Conservation (phyloP, 257 asterid species). For the Linaria vulgaris region DNA sequence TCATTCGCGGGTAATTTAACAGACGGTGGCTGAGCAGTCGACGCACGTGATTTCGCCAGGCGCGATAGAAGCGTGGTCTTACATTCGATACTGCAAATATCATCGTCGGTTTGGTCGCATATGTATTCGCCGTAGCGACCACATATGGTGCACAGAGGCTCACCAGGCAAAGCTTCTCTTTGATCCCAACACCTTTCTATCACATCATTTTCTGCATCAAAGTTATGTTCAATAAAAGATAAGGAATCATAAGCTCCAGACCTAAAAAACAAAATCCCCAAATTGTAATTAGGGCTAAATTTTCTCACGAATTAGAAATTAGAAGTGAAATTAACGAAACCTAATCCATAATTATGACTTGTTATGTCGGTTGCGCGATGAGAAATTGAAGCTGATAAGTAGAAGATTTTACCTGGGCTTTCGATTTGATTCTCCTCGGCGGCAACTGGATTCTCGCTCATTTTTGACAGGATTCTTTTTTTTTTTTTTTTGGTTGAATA, state of each 20-base stretch:
- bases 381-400: not conserved
- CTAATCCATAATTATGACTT: not conserved
- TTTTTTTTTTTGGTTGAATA: too few relatives aligned
- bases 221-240: not conserved
- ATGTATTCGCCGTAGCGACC: constrained; percentile 94
- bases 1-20: constrained; percentile 60
- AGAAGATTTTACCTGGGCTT: constrained; percentile 1
- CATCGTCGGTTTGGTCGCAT: constrained; percentile 89
- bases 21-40: constrained; percentile 32
- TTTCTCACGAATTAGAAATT: not conserved
- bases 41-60: constrained; percentile 35
- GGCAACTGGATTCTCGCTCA: not conserved
- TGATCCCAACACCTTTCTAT: constrained; percentile 77
- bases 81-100: constrained; percentile 85
- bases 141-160: constrained; percentile 69
- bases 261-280: not conserved
- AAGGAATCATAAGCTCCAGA: not conserved
- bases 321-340: not conserved
- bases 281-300: not conserved
- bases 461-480: too few relatives aligned
- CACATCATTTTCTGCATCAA: constrained; percentile 51
- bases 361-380: not conserved
- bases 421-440: not conserved
- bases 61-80: constrained; percentile 53
- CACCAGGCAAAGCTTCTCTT: constrained; percentile 83